These are phyloP conservation scores for Fusarium sp. DNA, from an alignment of 2,329 filamentous ascomycete genomes.

Conservation along the genomic window DNA sequence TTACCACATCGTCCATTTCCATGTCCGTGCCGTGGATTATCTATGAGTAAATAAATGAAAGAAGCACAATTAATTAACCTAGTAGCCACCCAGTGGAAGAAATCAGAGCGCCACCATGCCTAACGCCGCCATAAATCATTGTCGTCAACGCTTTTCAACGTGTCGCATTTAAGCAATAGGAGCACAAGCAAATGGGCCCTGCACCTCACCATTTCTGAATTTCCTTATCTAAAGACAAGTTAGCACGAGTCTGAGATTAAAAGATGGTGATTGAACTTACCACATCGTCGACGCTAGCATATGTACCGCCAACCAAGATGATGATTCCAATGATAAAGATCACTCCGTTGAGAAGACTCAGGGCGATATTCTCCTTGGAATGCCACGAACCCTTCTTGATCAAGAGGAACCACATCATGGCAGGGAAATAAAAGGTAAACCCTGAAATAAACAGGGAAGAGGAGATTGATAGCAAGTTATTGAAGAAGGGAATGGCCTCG, in stretches of 20 bases:
- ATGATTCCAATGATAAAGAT: background rate
- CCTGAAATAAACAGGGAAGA: background rate
- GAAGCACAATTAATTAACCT: background rate
- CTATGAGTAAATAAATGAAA: background rate
- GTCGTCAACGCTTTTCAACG: background rate
- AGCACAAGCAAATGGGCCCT: background rate
- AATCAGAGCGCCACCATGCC: background rate
- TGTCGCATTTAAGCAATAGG: background rate
- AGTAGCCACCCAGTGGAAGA: background rate
- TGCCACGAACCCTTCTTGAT: background rate
- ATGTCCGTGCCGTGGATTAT: background rate
- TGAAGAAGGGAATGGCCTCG: background rate
- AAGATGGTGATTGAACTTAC: background rate
- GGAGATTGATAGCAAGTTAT: background rate
- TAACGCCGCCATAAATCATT: background rate
- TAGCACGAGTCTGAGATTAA: background rate
- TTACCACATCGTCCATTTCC: background rate
- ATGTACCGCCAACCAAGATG: background rate
- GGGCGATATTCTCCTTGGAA: background rate
- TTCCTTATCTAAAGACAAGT: background rate
- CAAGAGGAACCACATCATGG: background rate
- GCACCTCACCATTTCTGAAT: background rate
- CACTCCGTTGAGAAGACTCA: background rate
- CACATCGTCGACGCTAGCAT: background rate
- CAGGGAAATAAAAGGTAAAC: background rate